These are phyloP conservation scores for Fusarium sp. DNA, from an alignment of 2,329 filamentous ascomycete genomes.

Conservation along the genomic window DNA sequence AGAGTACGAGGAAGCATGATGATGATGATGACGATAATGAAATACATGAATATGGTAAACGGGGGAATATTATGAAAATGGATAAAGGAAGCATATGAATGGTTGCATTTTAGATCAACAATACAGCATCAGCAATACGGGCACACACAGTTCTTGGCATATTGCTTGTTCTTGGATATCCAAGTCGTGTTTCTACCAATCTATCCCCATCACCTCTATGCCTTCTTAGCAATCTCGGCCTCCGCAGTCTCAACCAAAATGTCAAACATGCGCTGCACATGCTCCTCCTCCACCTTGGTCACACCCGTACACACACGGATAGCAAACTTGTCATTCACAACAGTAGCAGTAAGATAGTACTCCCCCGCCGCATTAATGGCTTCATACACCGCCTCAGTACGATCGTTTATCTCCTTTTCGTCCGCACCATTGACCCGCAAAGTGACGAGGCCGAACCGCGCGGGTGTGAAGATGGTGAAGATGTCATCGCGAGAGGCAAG, in stretches of 20 bases:
- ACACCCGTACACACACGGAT: slow-evolving; percentile 82
- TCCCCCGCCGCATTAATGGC: slow-evolving; percentile 77
- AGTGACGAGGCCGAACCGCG: slow-evolving; percentile 82
- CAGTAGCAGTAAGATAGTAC: slow-evolving; percentile 84
- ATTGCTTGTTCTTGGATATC: background rate
- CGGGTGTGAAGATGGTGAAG: slow-evolving; percentile 79
- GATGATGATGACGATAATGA: slow-evolving; percentile 2
- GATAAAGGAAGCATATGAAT: background rate
- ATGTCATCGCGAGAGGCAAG: slow-evolving; percentile 71
- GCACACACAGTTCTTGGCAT: background rate
- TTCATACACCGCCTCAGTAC: slow-evolving; percentile 82
- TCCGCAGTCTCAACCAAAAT: slow-evolving; percentile 73
- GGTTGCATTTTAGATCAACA: background rate
- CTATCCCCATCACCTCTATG: background rate
- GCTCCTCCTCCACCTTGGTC: slow-evolving; percentile 77
- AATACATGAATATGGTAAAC: background rate
- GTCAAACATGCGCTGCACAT: slow-evolving; percentile 78
- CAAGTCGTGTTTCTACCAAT: background rate
- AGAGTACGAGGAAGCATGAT: background rate
- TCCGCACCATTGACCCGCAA: slow-evolving; percentile 66
- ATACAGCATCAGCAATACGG: background rate
- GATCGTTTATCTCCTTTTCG: slow-evolving; percentile 68
- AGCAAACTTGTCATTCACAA: slow-evolving; percentile 77
- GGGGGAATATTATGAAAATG: background rate
- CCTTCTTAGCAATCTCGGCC: slow-evolving; percentile 47